A percentile compares a stretch with the other conserved stretches of the same genome.
Evolutionary conservation across 495 filamentous ascomycete genomes (phyloP).

Genomic region (Sabuloglossum arenarium): DNA sequence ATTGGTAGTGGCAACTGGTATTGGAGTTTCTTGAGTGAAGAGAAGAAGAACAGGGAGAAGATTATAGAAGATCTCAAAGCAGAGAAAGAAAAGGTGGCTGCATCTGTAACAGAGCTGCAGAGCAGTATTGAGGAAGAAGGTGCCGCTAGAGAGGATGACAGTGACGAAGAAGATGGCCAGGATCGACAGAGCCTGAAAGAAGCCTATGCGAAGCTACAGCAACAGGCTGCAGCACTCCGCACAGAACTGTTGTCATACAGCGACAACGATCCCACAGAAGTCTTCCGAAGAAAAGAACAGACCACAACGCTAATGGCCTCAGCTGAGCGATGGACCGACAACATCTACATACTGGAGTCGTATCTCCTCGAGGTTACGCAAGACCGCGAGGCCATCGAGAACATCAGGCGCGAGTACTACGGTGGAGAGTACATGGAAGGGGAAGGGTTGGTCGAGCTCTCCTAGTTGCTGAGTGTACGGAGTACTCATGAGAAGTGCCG

Average conservation of each 20-base stretch:
- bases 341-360: constrained; percentile 41
- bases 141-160: constrained; percentile 10
- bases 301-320: constrained; percentile 22
- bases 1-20: constrained; percentile 72
- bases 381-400: constrained; percentile 29
- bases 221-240: constrained; percentile 7
- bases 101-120: constrained; percentile 19
- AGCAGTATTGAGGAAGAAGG: constrained; percentile 3
- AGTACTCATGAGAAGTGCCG: no score
- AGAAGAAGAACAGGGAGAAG: constrained; percentile 29
- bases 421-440: constrained; percentile 43
- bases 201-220: neutral
- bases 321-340: constrained; percentile 37
- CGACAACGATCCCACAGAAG: constrained; percentile 29
- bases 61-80: constrained; percentile 26
- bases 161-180: constrained; percentile 2
- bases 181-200: neutral
- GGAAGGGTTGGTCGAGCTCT: constrained; percentile 35
- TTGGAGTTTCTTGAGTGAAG: constrained; percentile 50
- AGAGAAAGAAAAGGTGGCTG: constrained; percentile 30
- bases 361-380: constrained; percentile 30
- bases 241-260: constrained; percentile 26
- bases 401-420: constrained; percentile 34
- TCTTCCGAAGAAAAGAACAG: constrained; percentile 29
- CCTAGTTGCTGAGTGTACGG: neutral